Conservation (phyloP, 306 rosid species). For the Ochetophila trinervis region DNA sequence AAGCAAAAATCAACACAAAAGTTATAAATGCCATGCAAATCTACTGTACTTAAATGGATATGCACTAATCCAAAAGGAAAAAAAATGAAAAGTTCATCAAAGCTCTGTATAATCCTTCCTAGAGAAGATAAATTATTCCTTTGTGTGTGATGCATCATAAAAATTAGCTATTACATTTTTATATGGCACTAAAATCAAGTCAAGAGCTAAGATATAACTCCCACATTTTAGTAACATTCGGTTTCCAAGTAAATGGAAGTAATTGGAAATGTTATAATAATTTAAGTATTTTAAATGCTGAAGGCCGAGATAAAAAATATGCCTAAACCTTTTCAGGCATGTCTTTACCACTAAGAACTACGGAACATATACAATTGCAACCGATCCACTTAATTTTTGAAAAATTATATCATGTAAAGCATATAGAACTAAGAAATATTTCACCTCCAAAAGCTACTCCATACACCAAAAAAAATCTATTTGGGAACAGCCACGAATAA, state of each 20-base stretch:
- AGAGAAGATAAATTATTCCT: constrained; percentile 7
- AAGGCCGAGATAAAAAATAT: not conserved
- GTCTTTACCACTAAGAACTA: not conserved
- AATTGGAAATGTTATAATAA: not conserved
- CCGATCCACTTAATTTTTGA: not conserved
- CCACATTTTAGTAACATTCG: not conserved
- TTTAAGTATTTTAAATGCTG: not conserved
- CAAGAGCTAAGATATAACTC: not conserved
- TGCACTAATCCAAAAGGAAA: not conserved
- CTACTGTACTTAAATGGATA: not conserved
- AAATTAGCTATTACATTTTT: not conserved
- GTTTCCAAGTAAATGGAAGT: not conserved
- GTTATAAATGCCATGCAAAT: not conserved
- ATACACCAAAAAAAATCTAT: constrained; percentile 93
- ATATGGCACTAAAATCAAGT: not conserved
- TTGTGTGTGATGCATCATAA: not conserved
- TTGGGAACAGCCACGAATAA: constrained; percentile 98
- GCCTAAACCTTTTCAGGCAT: not conserved
- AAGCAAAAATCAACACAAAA: not conserved
- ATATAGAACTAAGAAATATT: constrained; percentile 26
- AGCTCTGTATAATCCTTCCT: not conserved
- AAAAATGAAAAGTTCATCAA: not conserved
- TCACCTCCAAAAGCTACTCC: constrained; percentile 86
- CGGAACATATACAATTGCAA: not conserved
- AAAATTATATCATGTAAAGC: not conserved